Percentiles rank a stretch among this genome's conserved stretches.
Conservation (phyloP, 805 yeast species). For the Ogataea kodamae region DNA sequence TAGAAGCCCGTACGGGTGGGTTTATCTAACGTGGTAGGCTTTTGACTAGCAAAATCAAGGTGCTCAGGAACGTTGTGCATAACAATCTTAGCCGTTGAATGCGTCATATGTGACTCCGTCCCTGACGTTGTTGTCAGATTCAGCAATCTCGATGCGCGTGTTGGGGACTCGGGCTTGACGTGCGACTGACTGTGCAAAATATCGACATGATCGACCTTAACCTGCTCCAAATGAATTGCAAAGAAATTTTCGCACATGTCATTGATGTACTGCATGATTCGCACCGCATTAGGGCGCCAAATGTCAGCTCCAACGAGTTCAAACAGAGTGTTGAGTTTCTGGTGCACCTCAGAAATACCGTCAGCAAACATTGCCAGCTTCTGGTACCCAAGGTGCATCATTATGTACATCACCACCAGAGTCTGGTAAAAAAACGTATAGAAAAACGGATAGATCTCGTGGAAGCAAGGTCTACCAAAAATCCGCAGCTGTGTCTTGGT, state of each 20-base stretch:
- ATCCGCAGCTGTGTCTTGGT: slow-evolving; percentile 33
- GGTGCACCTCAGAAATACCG: slow-evolving; percentile 25
- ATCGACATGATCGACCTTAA: slow-evolving; percentile 2
- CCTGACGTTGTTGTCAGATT: slow-evolving; percentile 15
- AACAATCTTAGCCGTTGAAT: slow-evolving; percentile 12
- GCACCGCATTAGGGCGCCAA: slow-evolving; percentile 32
- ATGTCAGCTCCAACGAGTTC: slow-evolving; percentile 25
- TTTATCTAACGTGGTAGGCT: slow-evolving; percentile 1
- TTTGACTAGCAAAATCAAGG: not conserved
- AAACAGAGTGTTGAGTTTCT: slow-evolving; percentile 30
- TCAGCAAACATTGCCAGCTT: slow-evolving; percentile 27
- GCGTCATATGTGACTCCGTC: slow-evolving; percentile 8
- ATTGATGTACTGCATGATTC: slow-evolving; percentile 31
- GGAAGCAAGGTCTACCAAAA: slow-evolving; percentile 31
- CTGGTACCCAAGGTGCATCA: slow-evolving; percentile 41
- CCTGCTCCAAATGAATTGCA: slow-evolving; percentile 20
- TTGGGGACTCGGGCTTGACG: not conserved
- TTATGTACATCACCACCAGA: slow-evolving; percentile 46
- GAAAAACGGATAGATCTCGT: slow-evolving; percentile 42
- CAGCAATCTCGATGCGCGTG: slow-evolving; percentile 4
- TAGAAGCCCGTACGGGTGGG: slow-evolving; percentile 8
- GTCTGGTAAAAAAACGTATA: slow-evolving; percentile 51
- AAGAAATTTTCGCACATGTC: slow-evolving; percentile 33
- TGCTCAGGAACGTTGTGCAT: slow-evolving; percentile 23
- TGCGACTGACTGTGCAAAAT: not conserved